Percentiles rank a stretch among this genome's conserved stretches.
Conservation (phyloP, 2,329 filamentous ascomycete species). For the Botrytis porri region DNA sequence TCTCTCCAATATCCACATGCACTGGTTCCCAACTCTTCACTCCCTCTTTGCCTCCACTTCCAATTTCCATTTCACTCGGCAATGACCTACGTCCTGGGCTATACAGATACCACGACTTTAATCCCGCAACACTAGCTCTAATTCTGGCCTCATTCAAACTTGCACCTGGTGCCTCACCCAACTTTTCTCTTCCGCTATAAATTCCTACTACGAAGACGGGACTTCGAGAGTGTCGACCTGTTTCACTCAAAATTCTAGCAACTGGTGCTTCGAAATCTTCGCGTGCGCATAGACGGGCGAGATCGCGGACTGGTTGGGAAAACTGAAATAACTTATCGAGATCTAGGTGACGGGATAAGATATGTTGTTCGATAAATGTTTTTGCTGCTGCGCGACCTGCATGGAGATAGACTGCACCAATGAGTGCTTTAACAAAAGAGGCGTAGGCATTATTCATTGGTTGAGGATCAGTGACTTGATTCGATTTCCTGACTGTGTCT, state of each 20-base stretch:
- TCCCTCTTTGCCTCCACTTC: slow-evolving; percentile 38
- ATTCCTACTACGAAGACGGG: slow-evolving; percentile 94
- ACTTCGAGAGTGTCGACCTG: slow-evolving; percentile 76
- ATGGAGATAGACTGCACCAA: slow-evolving; percentile 84
- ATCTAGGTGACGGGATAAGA: slow-evolving; percentile 76
- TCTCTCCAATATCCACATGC: slow-evolving; percentile 55
- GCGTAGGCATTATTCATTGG: slow-evolving; percentile 55
- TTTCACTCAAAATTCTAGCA: slow-evolving; percentile 85
- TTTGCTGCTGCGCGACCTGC: slow-evolving; percentile 75
- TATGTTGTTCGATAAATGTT: slow-evolving; percentile 77
- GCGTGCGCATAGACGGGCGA: slow-evolving; percentile 76
- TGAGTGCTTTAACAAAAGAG: slow-evolving; percentile 76
- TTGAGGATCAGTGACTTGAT: slow-evolving; percentile 31
- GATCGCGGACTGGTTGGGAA: slow-evolving; percentile 76
- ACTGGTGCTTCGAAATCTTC: slow-evolving; percentile 88
- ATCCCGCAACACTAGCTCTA: slow-evolving; percentile 76
- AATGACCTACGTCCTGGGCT: slow-evolving; percentile 53
- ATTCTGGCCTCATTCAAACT: slow-evolving; percentile 74
- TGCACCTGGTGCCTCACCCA: slow-evolving; percentile 83
- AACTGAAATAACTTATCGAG: slow-evolving; percentile 80
- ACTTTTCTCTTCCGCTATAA: slow-evolving; percentile 84
- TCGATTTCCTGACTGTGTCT: slow-evolving; percentile 47
- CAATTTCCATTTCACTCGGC: slow-evolving; percentile 47
- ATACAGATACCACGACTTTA: slow-evolving; percentile 97
- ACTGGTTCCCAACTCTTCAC: slow-evolving; percentile 49